These are phyloP conservation scores for Cryptosporidium viatorum DNA, from an alignment of 169 alveolate species.

Conservation along the genomic window DNA sequence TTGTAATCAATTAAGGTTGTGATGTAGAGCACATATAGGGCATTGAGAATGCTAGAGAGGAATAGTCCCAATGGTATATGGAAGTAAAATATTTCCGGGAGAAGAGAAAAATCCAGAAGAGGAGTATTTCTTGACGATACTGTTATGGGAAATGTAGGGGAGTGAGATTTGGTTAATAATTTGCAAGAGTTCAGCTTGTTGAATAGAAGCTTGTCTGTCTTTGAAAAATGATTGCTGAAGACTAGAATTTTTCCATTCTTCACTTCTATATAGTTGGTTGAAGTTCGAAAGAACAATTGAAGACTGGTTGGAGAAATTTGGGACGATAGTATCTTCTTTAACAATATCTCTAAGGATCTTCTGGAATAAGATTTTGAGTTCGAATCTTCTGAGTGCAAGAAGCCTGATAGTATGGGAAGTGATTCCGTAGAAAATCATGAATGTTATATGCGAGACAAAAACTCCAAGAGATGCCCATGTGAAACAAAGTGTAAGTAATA, in stretches of 20 bases:
- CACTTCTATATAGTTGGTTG: constrained; percentile 22
- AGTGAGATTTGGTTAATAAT: constrained; percentile 42
- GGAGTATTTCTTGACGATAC: constrained; percentile 37
- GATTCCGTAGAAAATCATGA: constrained; percentile 62
- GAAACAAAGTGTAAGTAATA: constrained; percentile 69
- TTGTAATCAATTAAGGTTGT: neutral
- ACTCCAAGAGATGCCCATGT: constrained; percentile 77
- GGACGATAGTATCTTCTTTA: constrained; percentile 36
- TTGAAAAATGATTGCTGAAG: constrained; percentile 17
- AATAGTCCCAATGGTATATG: constrained; percentile 51
- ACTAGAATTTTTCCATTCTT: constrained; percentile 40
- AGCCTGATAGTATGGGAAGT: constrained; percentile 73
- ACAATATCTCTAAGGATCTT: constrained; percentile 45
- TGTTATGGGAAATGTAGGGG: constrained; percentile 28
- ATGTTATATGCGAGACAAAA: constrained; percentile 63
- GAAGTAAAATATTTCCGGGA: constrained; percentile 62
- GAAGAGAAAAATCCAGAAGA: constrained; percentile 68
- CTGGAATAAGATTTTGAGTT: constrained; percentile 73
- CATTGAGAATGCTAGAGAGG: constrained; percentile 6
- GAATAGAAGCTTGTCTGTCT: neutral
- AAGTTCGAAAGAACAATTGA: neutral
- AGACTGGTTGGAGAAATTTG: constrained; percentile 1
- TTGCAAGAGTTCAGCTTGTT: constrained; percentile 31
- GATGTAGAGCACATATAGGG: neutral
- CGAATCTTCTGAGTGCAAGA: constrained; percentile 76